phyloP scores from a whole-genome alignment of 2,329 filamentous ascomycete species.

The Curvularia sp. region DNA sequence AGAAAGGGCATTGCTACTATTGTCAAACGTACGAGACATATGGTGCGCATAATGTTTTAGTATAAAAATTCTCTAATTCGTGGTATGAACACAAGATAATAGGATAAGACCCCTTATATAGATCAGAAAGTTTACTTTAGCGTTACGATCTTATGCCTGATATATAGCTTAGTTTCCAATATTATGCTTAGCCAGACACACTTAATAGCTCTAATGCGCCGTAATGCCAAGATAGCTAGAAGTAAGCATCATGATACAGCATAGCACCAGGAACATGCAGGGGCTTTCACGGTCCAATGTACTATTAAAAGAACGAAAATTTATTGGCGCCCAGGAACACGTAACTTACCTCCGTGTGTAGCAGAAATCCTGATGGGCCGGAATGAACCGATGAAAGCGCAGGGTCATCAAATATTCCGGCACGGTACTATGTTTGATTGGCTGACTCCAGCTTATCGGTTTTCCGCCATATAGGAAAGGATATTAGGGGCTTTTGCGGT shows the following conservation, averaged over 20 bases:
- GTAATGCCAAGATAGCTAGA: constrained; percentile 6
- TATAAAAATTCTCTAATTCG: constrained; percentile 3
- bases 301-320: constrained; percentile 4
- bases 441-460: not conserved
- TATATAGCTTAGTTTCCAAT: constrained; percentile 6
- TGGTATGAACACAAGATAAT: constrained; percentile 5
- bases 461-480: not conserved
- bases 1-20: constrained; percentile 11
- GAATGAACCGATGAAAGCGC: not conserved
- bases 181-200: constrained; percentile 7
- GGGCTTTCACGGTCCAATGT: constrained; percentile 7
- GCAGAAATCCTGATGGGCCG: not conserved
- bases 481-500: constrained; percentile 2
- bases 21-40: constrained; percentile 9
- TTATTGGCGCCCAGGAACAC: not conserved
- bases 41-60: constrained; percentile 11
- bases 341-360: not conserved
- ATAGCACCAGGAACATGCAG: constrained; percentile 5
- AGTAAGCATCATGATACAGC: constrained; percentile 8
- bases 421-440: not conserved
- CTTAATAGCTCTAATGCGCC: not conserved
- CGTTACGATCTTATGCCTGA: constrained; percentile 2
- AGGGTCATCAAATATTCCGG: not conserved
- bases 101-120: constrained; percentile 1
- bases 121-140: constrained; percentile 6